Base-by-base conservation (phyloP, 2,329 filamentous ascomycete species). In the Fusarium dlaminii region DNA sequence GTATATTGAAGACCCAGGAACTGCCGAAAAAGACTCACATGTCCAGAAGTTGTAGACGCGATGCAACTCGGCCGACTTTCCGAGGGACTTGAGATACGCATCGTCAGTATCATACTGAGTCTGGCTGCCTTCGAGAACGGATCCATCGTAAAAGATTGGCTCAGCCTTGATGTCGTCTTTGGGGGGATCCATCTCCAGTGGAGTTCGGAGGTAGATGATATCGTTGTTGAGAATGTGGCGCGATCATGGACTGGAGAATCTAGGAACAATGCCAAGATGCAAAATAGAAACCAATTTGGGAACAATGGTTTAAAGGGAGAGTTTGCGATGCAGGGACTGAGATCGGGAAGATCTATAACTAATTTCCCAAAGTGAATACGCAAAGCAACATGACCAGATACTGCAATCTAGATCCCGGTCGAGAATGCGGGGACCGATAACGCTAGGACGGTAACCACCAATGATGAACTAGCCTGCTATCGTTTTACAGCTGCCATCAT, bases 21-120 rank as follows among this genome's bases (percentile, higher is more conserved):
- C 18, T 37, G 34, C 9, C 9, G n/a, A 20, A 22, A 0, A 8
- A 22, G 1, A 42, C 32, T 24, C 3, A 68, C 66, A 37, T 62
- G 66, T 68, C 66, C 66, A 68, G 24, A 68, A 67, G 6, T 68
- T 68, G 32, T 68, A 68, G 13, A 68, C 66, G 4, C 66, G 66
- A 42, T 68, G 51, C 14, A 68, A 27, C 55, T 68, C 66, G 3
- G 56, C 63, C 0, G 40, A 40, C 30, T 68, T 67, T 24, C 66
- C 66, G 3, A 68, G 66, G 3, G 63, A 61, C 27, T 67, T 62
- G 22, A 68, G 63, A 34, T 60, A 60, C 0, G 55, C 66, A 51
- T 67, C 66, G 5, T 68, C 66, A 0, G 49, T 54, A 32, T 66
- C 42, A 30, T 40, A 51, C 8, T 45, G 14, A 37, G 39, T 18